Evolutionary conservation across 208 protist genomes (phyloP).

Genomic region (Lotmaria passim): DNA sequence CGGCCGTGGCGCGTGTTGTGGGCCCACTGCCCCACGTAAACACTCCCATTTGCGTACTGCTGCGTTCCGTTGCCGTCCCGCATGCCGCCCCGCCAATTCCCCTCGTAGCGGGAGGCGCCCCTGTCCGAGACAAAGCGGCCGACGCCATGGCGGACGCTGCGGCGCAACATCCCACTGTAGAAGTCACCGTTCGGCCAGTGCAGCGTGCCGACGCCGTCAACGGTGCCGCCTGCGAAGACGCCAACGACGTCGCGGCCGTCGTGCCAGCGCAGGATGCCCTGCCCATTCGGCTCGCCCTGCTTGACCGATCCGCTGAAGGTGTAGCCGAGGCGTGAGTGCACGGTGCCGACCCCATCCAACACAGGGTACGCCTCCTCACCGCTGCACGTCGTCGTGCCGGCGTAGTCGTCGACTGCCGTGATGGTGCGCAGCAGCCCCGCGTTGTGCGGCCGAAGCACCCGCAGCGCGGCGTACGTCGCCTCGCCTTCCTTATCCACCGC

Average conservation of each 20-base stretch:
- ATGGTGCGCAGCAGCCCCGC: slow-evolving; percentile 41
- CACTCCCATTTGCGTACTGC: slow-evolving; percentile 68
- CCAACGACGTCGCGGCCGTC: slow-evolving; percentile 59
- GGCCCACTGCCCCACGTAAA: slow-evolving; percentile 73
- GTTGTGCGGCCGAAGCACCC: slow-evolving; percentile 16
- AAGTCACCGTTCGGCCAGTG: slow-evolving; percentile 68
- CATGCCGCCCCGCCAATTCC: slow-evolving; percentile 67
- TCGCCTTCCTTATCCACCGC: slow-evolving; percentile 20
- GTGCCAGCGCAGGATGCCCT: slow-evolving; percentile 57
- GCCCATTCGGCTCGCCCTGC: slow-evolving; percentile 55
- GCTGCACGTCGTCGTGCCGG: slow-evolving; percentile 23
- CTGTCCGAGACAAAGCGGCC: slow-evolving; percentile 59
- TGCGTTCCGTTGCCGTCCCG: slow-evolving; percentile 74
- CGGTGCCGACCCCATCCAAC: slow-evolving; percentile 46
- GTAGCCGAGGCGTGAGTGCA: slow-evolving; percentile 70
- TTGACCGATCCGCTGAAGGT: slow-evolving; percentile 55
- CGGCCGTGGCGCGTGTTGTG: slow-evolving; percentile 59
- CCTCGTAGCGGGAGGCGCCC: slow-evolving; percentile 64
- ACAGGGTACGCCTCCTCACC: slow-evolving; percentile 15
- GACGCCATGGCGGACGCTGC: slow-evolving; percentile 79
- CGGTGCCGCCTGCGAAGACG: slow-evolving; percentile 42
- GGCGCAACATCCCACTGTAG: slow-evolving; percentile 65
- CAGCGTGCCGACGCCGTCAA: slow-evolving; percentile 41
- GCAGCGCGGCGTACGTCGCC: slow-evolving; percentile 44
- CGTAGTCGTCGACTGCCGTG: slow-evolving; percentile 29